Evolutionary conservation across 768 basidiomycete species (phyloP), one percentile per base, ranked within the genome.

Genomic region (Boletus subcaerulescens): DNA sequence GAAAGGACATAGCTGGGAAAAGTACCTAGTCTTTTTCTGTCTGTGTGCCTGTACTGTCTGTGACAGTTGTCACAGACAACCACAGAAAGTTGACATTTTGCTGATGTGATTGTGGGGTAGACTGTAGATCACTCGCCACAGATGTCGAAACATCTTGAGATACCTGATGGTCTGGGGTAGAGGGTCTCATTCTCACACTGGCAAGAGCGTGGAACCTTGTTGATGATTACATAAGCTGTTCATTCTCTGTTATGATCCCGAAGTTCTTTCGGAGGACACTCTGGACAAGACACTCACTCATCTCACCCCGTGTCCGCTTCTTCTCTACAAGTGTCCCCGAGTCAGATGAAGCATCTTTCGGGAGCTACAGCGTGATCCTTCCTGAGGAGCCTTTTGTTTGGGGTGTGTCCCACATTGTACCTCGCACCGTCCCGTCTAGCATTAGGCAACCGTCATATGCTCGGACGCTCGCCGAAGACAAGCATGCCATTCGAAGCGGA

Each of bases 371-470:
- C 45, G 69, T 89, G 32, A 83, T 90, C 48, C 73, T 89, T 13
- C 87, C 86, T 1, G 65, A 76, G 20, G 86, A 89, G 59, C 86
- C 86, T 0, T 83, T 78, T 53, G 72, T 84, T 17, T 82, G 80
- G 67, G 86, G 87, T 12, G 81, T 84, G 11, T 73, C 78, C 17
- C 86, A 89, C 57, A 84, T 89, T 36, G 63, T 59, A 4, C 79
- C 77, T 26, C 80, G 83, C 42, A 47, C 56, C 6, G 86, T 92
- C 12, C 90, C 91, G 11, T 36, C 65, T 0, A 63, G 72, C 50
- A 89, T 91, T 31, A 15, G 48, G 2, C 73, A 75, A 40, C 91
- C 91, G 1, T 61, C 70, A 0, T 93, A 92, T 65, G 52, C 58
- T 53, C 60, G 40, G 61, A 57, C 50, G 58, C 54, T 26, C 35